Base-by-base conservation (phyloP, 2,329 filamentous ascomycete genomes). In the Neurospora sp. region DNA sequence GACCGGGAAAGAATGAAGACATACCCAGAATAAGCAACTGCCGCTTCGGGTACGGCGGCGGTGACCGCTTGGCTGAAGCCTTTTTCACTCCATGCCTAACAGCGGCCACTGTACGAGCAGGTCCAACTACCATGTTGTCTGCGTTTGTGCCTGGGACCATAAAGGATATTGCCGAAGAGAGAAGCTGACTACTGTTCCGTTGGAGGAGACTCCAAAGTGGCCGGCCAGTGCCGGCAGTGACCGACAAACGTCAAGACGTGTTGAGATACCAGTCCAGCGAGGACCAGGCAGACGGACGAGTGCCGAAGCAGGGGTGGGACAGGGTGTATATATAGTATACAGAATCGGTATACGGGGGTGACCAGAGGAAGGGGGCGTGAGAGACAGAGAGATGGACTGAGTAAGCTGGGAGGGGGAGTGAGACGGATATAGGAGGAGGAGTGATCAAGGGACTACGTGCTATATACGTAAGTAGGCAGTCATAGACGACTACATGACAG, bases 21-120 rank as follows among this genome's bases (percentile, higher is more conserved):
- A 73, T 81, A 86, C 84, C 84, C 66, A 86, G 78, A 70, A 87
- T 83, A 74, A 86, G 82, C 81, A 87, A 82, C 75, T 87, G 85
- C 74, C 75, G 77, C 65, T 72, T 75, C 38, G 81, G 82, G 71
- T 81, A 83, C 15, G 80, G 77, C 37, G 81, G 78, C 43, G 73
- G 76, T 57, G 23, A 57, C 69, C 73, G 71, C 72, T 76, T 78
- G 69, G 73, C 72, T 12, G 72, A 69, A 65, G 67, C 67, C 36
- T 57, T 17, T 23, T 38, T 46, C 43, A 39, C 40, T 66, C 67
- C 62, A 57, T 66, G 19, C 28, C 52, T 62, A 17, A 4, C 52
- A 62, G 41, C 19, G 38, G 69, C 70, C 73, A 71, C 70, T 68
- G 69, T 67, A 68, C 68, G 28, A 19, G 67, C 28, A 23, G 67